Evolutionary conservation across 441 rosid species (phyloP), one percentile per base, ranked within the genome.

Genomic region (Gossypium schwendimanii): DNA sequence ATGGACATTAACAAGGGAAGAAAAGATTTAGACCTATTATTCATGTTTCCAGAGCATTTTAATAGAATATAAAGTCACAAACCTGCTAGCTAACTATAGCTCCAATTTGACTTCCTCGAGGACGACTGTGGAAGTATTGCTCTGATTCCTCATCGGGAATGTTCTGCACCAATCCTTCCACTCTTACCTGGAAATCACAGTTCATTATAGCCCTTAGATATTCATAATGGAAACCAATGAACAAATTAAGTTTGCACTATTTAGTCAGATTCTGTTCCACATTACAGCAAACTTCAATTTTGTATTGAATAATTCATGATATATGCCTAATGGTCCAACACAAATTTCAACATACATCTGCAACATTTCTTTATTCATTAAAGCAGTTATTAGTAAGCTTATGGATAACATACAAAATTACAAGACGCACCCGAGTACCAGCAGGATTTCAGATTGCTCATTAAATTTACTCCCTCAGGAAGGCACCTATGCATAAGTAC

Each of bases 71-170:
- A 23, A 61, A 69, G 33, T 23, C 60, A 78, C 15, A 73, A 17
- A 92, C 96, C 94, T 92, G 97, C 67, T 92, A 85, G 87, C 97
- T 94, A 66, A 85, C 93, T 64, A 91, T 88, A 63, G 97, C 97
- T 81, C 97, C 96, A 55, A 90, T 87, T 84, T 91, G 98, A 83
- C 96, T 91, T 81, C 98, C 99, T 74, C 80, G 81, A 72, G 97
- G 97, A 77, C 94, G 94, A 75, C 96, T 90, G 70, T 88, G 96
- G 77, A 84, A 90, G 87, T 90, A 90, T 72, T 79, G 84, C 73
- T 87, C 91, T 47, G 97, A 95, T 84, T 93, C 95, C 69, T 86
- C 86, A 20, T 87, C 85, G 44, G 97, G 73, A 61, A 91, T 90
- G 81, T 83, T 93, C 85, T 88, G 86, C 36, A 89, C 97, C 58